A percentile compares a stretch with the other conserved stretches of the same genome.
These are phyloP conservation scores for Leccinum huronense DNA, from an alignment of 1,284 basidiomycete genomes.

Conservation along the genomic window DNA sequence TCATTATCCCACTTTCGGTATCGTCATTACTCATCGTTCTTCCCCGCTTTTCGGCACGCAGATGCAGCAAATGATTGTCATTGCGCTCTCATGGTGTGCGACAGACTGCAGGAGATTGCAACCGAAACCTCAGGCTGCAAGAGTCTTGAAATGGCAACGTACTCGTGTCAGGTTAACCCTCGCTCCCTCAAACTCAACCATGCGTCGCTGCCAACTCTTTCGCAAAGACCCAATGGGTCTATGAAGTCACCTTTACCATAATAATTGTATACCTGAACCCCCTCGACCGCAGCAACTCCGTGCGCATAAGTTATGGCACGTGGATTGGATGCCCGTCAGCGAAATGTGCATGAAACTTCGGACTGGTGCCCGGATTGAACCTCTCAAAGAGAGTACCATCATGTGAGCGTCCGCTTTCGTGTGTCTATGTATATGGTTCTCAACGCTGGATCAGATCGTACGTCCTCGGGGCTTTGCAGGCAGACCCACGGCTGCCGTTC, in stretches of 20 bases:
- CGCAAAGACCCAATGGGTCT: not conserved
- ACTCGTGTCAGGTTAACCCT: conserved; percentile 33
- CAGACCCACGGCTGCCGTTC: conserved; percentile 42
- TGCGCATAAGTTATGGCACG: conserved; percentile 59
- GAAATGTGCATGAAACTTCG: conserved; percentile 44
- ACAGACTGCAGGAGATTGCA: conserved; percentile 42
- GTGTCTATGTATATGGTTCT: not conserved
- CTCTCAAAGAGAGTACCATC: conserved; percentile 53
- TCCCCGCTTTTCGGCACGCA: conserved; percentile 22
- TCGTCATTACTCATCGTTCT: not conserved
- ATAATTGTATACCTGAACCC: conserved; percentile 32
- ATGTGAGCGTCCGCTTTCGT: conserved; percentile 42
- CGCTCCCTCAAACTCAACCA: conserved; percentile 8
- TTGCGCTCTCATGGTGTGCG: conserved; percentile 50
- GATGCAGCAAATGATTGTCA: conserved; percentile 66
- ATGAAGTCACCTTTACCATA: conserved; percentile 16
- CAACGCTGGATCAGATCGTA: conserved; percentile 39
- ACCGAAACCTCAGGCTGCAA: conserved; percentile 18
- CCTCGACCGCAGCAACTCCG: conserved; percentile 48
- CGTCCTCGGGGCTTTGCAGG: conserved; percentile 44
- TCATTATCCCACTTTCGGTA: not conserved
- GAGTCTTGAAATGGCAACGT: conserved; percentile 31
- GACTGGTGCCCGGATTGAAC: conserved; percentile 42
- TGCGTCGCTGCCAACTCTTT: not conserved
- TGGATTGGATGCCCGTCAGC: conserved; percentile 41